Base-by-base conservation (phyloP, 495 filamentous ascomycete species). In the Penicillium angulare region DNA sequence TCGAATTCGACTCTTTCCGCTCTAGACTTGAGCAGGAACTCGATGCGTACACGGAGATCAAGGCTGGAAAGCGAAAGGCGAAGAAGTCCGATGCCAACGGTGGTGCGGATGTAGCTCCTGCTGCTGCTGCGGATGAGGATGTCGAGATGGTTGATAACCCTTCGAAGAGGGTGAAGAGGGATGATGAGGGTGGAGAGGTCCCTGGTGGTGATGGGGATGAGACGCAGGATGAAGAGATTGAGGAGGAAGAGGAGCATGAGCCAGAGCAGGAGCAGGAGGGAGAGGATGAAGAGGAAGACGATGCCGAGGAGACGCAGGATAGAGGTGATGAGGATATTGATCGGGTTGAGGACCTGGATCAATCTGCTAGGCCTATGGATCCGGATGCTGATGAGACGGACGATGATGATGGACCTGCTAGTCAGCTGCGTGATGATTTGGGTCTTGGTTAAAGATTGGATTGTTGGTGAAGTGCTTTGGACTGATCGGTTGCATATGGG, bases 1-100 rank as follows among this genome's bases (percentile, higher is more conserved):
- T 89, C 43, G 93, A 97, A 71, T 91, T 91, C 57, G 86, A 84
- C 17, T 80, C 80, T 31, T 92, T 97, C 68, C 77, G 84, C 2
- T 75, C 80, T 17, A 69, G 81, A 7, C 65, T 86, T 5, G 80
- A 85, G 52, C 76, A 75, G 5, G 83, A 86, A 56, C 57, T 86
- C 17, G 73, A 75, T 23, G 74, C 73, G 27, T 86, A 80, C 66
- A 83, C 75, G 22, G 80, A 83, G 48, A 74, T 83, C 46, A 82
- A 84, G 57, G 77, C 79, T 22, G 82, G 83, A 45, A 88, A 87
- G 70, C 73, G 84, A 56, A 83, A 80, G 65, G 73, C 69, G 5
- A 84, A 84, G 63, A 76, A 80, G 68, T 50, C 71, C 67, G 77
- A 75, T 50, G 71, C 66, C 53, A 60, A 62, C 36, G 48, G 54